Conservation (phyloP, 257 asterid species). For the Cruciata laevipes region DNA sequence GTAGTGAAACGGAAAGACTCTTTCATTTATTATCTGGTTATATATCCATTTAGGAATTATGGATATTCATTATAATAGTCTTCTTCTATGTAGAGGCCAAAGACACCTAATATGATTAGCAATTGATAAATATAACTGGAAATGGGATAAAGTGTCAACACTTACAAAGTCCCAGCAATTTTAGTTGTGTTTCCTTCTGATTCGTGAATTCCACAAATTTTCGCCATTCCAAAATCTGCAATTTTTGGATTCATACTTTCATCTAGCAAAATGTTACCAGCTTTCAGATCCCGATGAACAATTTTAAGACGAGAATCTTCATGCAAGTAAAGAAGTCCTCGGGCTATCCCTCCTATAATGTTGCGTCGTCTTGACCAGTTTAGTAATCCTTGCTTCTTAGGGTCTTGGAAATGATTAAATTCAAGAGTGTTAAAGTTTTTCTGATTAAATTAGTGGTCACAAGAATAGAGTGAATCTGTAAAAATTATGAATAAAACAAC, state of each 20-base stretch:
- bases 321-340: constrained; percentile 22
- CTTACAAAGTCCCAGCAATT: constrained; percentile 25
- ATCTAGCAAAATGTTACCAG: constrained; percentile 24
- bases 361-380: constrained; percentile 15
- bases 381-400: not conserved
- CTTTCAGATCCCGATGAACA: constrained; percentile 25
- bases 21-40: no score
- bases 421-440: no score
- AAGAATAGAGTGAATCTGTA: no score
- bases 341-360: constrained; percentile 22
- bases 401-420: not conserved
- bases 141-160: not conserved
- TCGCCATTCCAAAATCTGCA: constrained; percentile 29
- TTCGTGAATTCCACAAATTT: constrained; percentile 14
- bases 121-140: not conserved
- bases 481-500: no score
- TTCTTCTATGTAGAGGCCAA: no score
- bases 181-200: constrained; percentile 15
- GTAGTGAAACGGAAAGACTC: no score
- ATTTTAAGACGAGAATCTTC: constrained; percentile 21
- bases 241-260: constrained; percentile 22
- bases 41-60: no score
- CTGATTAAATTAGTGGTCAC: no score
- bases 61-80: no score
- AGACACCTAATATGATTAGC: no score